A percentile compares a stretch with the other conserved stretches of the same genome.
Conservation (phyloP, 208 protist genomes). For the Spongospora subterranea region DNA sequence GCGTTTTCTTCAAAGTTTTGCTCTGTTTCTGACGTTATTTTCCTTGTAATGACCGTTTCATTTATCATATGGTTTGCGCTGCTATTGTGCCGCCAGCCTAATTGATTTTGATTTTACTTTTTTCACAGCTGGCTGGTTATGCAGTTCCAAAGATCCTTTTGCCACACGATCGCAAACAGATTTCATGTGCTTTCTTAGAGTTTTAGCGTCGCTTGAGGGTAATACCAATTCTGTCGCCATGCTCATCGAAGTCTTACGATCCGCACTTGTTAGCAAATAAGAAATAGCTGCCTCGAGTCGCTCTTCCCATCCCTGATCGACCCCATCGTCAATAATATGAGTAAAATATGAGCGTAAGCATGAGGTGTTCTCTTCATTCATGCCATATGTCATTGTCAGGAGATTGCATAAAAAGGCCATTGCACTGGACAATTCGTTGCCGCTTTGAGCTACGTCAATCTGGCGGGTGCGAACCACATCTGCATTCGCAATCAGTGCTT, state of each 20-base stretch:
- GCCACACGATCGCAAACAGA: neutral
- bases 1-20: too few relatives aligned
- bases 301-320: constrained; percentile 40
- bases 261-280: neutral
- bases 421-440: neutral
- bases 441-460: neutral
- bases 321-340: neutral
- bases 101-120: too few relatives aligned
- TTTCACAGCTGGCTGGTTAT: too few relatives aligned
- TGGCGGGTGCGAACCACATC: neutral
- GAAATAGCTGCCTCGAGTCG: neutral
- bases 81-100: too few relatives aligned
- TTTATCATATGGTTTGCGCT: too few relatives aligned
- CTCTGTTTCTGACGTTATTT: too few relatives aligned
- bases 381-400: neutral
- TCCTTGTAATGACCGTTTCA: too few relatives aligned
- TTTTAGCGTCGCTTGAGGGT: neutral
- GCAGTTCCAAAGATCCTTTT: too few relatives aligned
- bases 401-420: neutral
- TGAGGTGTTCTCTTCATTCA: constrained; percentile 20
- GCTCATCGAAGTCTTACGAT: neutral
- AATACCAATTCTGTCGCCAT: neutral
- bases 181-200: constrained; percentile 24
- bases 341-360: neutral
- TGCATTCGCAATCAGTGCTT: neutral